Conservation (phyloP, 208 protist species). For the Trichomonas gallinae region DNA sequence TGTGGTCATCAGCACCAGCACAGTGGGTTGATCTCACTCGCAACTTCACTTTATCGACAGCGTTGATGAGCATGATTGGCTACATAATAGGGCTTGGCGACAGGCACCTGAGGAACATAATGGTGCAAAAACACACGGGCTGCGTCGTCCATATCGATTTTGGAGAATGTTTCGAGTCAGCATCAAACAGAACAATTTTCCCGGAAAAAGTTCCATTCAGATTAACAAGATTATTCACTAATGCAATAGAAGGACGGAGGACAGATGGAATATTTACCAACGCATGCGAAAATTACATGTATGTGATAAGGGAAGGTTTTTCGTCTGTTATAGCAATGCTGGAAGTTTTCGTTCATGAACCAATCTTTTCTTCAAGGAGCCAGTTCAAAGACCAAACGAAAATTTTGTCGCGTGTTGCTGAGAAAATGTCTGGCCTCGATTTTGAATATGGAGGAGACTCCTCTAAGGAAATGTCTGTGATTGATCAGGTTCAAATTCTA, state of each 20-base stretch:
- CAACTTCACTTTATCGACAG: background rate
- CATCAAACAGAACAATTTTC: slow-evolving; percentile 26
- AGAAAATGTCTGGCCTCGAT: background rate
- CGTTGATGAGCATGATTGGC: slow-evolving; percentile 1
- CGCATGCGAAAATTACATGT: slow-evolving; percentile 54
- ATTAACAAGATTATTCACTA: slow-evolving; percentile 43
- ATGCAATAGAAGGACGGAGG: slow-evolving; percentile 39
- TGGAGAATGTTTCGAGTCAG: slow-evolving; percentile 38
- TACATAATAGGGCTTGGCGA: slow-evolving; percentile 23
- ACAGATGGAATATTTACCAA: slow-evolving; percentile 64
- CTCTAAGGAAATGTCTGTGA: background rate
- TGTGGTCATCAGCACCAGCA: background rate
- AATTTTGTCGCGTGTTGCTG: background rate
- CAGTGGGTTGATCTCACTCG: background rate
- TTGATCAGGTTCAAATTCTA: background rate
- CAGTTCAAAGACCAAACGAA: background rate
- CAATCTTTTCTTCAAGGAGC: slow-evolving; percentile 24
- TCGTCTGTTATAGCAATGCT: slow-evolving; percentile 32
- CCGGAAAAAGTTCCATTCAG: slow-evolving; percentile 44
- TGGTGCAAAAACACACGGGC: slow-evolving; percentile 26
- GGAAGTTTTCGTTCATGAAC: slow-evolving; percentile 39
- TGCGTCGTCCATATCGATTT: slow-evolving; percentile 47
- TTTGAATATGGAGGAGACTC: background rate
- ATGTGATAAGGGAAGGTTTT: slow-evolving; percentile 24
- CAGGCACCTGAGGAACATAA: slow-evolving; percentile 27